These are phyloP conservation scores for Tagetes patula DNA, from an alignment of 129 eudicot species.

Conservation along the genomic window DNA sequence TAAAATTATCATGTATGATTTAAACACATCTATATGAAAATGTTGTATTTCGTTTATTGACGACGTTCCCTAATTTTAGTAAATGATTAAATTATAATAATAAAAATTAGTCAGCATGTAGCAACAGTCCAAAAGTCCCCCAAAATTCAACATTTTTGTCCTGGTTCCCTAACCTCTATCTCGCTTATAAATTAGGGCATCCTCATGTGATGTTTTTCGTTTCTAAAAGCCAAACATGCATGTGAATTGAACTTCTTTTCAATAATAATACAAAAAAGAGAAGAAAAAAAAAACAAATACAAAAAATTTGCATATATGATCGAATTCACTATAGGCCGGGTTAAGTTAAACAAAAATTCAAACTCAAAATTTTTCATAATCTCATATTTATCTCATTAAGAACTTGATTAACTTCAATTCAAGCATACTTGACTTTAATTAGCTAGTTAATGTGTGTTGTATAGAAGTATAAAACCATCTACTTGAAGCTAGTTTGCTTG, in stretches of 20 bases:
- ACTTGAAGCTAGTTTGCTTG: neutral
- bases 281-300: neutral
- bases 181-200: neutral
- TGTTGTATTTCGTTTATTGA: neutral
- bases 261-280: neutral
- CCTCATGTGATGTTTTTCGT: slow-evolving; percentile 6
- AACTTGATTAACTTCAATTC: neutral
- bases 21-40: no score
- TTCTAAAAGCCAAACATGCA: neutral
- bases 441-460: neutral
- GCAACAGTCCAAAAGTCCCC: slow-evolving; percentile 34
- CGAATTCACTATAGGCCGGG: neutral
- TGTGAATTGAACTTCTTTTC: neutral
- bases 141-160: slow-evolving; percentile 36
- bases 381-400: neutral
- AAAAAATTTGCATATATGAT: neutral
- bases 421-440: neutral
- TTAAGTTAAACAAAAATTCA: neutral
- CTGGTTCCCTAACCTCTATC: slow-evolving; percentile 29
- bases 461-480: neutral
- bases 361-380: neutral
- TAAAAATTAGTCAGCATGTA: neutral
- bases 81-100: neutral
- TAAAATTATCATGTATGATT: no score
- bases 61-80: neutral